Conservation (phyloP, 116 monocot species). For the Cymodocea nodosa region DNA sequence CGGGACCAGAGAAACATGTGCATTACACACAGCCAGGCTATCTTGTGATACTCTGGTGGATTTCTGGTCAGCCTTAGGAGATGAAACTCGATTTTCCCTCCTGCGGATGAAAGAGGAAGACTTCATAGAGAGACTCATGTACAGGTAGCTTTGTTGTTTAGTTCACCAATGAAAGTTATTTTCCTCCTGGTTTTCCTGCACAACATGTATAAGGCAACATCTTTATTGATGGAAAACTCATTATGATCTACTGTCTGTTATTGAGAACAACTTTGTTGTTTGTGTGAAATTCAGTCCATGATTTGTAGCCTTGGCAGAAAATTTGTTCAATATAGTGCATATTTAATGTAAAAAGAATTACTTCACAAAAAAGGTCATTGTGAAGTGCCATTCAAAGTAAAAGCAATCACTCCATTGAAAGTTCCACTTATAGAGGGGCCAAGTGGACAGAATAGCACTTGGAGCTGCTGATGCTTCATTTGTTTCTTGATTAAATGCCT, state of each 20-base stretch:
- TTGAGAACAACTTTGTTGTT: too few species aligned
- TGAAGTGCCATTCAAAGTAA: too few species aligned
- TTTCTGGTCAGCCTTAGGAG: constrained; percentile 78
- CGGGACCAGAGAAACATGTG: constrained; percentile 86
- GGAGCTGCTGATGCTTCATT: too few species aligned
- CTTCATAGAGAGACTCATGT: constrained; percentile 93
- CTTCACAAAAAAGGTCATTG: too few species aligned
- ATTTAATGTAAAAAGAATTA: too few species aligned
- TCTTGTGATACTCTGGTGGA: constrained; percentile 81
- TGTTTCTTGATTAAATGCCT: too few species aligned
- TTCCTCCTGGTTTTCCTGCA: neutral
- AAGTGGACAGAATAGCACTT: too few species aligned
- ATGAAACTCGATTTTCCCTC: constrained; percentile 65
- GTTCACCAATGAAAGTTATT: neutral
- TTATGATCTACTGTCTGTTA: too few species aligned
- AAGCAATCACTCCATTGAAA: neutral
- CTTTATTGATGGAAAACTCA: too few species aligned
- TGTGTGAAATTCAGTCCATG: too few species aligned
- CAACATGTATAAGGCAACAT: neutral
- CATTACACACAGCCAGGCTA: constrained; percentile 86
- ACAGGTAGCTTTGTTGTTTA: constrained; percentile 38
- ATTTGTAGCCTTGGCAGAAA: too few species aligned
- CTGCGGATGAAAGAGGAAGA: constrained; percentile 96
- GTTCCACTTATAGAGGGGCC: neutral
- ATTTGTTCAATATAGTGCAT: too few species aligned